phyloP scores from a whole-genome alignment of 2,329 filamentous ascomycete species.

The Knoxdaviesia proteae region DNA sequence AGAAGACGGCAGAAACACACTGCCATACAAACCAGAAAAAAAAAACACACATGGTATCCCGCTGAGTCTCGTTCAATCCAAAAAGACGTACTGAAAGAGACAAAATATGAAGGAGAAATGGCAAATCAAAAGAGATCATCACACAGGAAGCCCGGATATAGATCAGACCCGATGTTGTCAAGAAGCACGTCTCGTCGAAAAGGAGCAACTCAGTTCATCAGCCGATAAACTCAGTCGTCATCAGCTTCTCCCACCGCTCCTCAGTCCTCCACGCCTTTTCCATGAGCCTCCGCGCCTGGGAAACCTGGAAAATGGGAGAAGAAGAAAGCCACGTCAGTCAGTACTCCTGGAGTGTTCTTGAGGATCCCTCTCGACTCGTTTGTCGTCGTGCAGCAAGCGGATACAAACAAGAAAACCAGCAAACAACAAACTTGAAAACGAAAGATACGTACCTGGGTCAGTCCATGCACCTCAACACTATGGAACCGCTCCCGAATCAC shows the following conservation, averaged over 20 bases:
- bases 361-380: neutral
- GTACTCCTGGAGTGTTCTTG: conserved; percentile 4
- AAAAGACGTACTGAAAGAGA: no score
- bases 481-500: conserved; percentile 45
- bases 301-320: conserved; percentile 18
- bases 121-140: no score
- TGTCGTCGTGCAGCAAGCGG: neutral
- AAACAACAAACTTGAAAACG: neutral
- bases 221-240: conserved; percentile 47
- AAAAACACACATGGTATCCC: no score
- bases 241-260: conserved; percentile 46
- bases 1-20: no score
- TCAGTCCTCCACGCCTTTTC: conserved; percentile 48
- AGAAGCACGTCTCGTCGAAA: no score
- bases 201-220: conserved; percentile 12
- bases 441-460: conserved; percentile 42
- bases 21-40: no score
- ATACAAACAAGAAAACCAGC: neutral
- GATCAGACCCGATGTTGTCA: no score
- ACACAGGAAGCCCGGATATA: no score
- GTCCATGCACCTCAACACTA: conserved; percentile 49
- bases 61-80: no score
- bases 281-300: conserved; percentile 42
- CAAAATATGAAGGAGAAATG: no score
- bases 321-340: neutral